phyloP scores from a whole-genome alignment of 2,329 filamentous ascomycete species.

The Neurospora sp. region DNA sequence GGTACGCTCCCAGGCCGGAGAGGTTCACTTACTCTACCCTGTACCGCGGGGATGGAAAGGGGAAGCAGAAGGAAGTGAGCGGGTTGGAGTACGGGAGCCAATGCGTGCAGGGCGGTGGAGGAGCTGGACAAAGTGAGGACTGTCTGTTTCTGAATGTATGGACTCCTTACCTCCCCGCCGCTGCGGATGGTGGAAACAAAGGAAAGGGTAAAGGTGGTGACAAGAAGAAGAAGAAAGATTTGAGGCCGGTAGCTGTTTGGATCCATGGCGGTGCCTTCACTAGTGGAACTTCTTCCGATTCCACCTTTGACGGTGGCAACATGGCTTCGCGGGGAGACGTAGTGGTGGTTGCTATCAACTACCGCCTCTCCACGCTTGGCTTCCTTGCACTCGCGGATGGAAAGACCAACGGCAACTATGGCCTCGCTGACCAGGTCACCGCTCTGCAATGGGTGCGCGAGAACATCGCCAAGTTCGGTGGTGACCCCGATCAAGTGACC shows the following conservation, averaged over 20 bases:
- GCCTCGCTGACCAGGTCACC: slow-evolving; percentile 37
- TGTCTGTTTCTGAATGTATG: slow-evolving; percentile 39
- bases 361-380: slow-evolving; percentile 47
- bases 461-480: slow-evolving; percentile 45
- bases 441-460: slow-evolving; percentile 40
- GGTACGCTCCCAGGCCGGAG: slow-evolving; percentile 33
- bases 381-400: slow-evolving; percentile 44
- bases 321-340: slow-evolving; percentile 49
- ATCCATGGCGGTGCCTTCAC: slow-evolving; percentile 46
- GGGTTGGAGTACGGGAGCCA: slow-evolving; percentile 26
- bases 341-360: slow-evolving; percentile 51
- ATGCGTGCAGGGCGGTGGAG: slow-evolving; percentile 29
- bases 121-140: slow-evolving; percentile 26
- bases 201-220: slow-evolving; percentile 8
- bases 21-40: slow-evolving; percentile 34
- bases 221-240: slow-evolving; percentile 6
- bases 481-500: slow-evolving; percentile 45
- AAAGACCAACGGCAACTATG: slow-evolving; percentile 37
- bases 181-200: slow-evolving; percentile 1
- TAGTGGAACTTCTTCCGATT: slow-evolving; percentile 31
- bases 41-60: slow-evolving; percentile 22
- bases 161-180: slow-evolving; percentile 28
- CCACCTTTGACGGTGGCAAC: slow-evolving; percentile 41
- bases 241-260: slow-evolving; percentile 30
- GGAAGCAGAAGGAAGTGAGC: slow-evolving; percentile 2